Evolutionary conservation across 352 stramenopile genomes (phyloP), one percentile per base, ranked within the genome.

Genomic region (Phytopythium kandeliae): DNA sequence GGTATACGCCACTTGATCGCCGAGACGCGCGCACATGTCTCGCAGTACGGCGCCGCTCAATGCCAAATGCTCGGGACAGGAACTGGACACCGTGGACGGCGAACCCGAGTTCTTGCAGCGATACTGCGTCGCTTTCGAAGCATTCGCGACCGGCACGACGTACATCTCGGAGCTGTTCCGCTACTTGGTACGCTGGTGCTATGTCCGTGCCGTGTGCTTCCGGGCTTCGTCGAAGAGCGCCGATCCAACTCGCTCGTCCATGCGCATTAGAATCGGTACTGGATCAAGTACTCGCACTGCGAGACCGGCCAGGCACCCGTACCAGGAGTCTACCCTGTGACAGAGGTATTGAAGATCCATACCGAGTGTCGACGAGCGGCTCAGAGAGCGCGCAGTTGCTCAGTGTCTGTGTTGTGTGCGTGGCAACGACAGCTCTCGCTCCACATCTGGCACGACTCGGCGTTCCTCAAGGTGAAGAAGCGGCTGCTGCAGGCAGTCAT

Each of bases 241-340:
- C n/a, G n/a, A n/a, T n/a, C n/a, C n/a, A n/a, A n/a, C n/a, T n/a
- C n/a, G 12, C 4, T 44, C 37, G 37, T 24, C 3, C 8, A 3
- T 25, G 17, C 5, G 25, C 22, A 24, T 21, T 46, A 86, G 75
- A 91, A 94, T 46, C 81, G 84, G 22, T 94, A 92, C 53, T 94
- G 84, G 84, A 92, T 94, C 58, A 78, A 71, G 34, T 94, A 91
- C 57, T 89, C 84, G 6, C 84, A 94, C 38, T 94, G 78, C 30
- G 78, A 90, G 55, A 92, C 77, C 22, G 84, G 84, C 4, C 78
- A 92, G 50, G 84, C 84, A 8, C 84, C 84, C 42, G 79, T 94
- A 51, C 79, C 78, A 28, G 84, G 84, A 19, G 84, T 94, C 33
- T 94, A 90, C 58, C 73, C 84, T 7, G 65, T 94, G 24, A 83